phyloP scores from a whole-genome alignment of 306 rosid genomes.

The Rosa lucieae region DNA sequence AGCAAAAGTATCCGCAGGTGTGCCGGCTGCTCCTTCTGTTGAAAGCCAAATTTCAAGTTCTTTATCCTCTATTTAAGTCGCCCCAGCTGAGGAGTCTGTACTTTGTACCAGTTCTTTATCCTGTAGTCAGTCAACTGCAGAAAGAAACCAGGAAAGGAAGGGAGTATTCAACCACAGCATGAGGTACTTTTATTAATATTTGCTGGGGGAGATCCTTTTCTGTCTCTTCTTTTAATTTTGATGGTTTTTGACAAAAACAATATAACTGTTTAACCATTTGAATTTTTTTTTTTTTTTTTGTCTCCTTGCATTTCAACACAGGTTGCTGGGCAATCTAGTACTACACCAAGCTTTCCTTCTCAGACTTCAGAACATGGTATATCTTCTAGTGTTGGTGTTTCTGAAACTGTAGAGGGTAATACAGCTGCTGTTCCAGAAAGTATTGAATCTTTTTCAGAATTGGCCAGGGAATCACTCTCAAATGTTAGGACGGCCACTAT shows the following conservation, averaged over 20 bases:
- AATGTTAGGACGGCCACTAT: not conserved
- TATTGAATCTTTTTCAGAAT: conserved; percentile 33
- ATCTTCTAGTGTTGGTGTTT: conserved; percentile 38
- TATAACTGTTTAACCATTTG: not conserved
- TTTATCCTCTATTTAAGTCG: conserved; percentile 24
- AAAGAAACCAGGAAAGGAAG: too few relatives aligned
- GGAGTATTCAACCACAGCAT: too few relatives aligned
- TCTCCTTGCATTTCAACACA: conserved; percentile 29
- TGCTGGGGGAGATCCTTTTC: not conserved
- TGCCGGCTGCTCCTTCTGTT: conserved; percentile 29
- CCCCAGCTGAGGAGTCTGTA: conserved; percentile 28
- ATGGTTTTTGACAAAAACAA: not conserved
- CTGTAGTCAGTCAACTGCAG: conserved; percentile 39
- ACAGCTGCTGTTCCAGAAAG: conserved; percentile 21
- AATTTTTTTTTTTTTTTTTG: conserved; percentile 7
- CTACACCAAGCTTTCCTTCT: conserved; percentile 32
- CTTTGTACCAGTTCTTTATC: conserved; percentile 33
- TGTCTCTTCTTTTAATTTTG: conserved; percentile 11
- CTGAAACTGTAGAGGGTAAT: conserved; percentile 41
- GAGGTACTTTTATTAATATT: too few relatives aligned
- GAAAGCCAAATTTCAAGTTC: conserved; percentile 35
- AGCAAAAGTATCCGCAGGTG: conserved; percentile 30
- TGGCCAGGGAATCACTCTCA: conserved; percentile 28
- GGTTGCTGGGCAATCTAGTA: conserved; percentile 51
- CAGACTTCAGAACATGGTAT: conserved; percentile 36